Conservation (phyloP, 352 stramenopile genomes). For the Globisporangium iwayamae region DNA sequence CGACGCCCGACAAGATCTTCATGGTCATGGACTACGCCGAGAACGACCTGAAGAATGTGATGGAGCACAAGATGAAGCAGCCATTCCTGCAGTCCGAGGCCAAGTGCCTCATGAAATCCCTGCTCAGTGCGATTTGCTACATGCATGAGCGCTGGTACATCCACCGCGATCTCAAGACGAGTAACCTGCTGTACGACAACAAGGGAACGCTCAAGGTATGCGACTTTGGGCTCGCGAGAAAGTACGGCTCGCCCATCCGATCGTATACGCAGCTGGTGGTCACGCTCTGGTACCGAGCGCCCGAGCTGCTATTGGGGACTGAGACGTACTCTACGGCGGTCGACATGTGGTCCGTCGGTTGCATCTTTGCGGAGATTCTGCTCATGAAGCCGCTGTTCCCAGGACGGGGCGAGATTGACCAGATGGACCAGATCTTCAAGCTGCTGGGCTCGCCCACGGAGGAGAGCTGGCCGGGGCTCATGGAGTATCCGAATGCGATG, state of each 20-base stretch:
- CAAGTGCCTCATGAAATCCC: conserved; percentile 92
- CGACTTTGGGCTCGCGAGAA: conserved; percentile 83
- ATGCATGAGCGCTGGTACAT: conserved; percentile 94
- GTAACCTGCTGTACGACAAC: conserved; percentile 95
- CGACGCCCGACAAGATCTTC: conserved; percentile 85
- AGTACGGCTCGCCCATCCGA: conserved; percentile 74
- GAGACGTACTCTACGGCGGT: conserved; percentile 92
- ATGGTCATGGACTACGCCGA: conserved; percentile 91
- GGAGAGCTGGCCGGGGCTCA: conserved; percentile 85
- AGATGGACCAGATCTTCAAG: conserved; percentile 97
- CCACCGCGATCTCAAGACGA: conserved; percentile 98
- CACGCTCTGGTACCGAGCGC: conserved; percentile 93
- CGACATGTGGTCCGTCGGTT: conserved; percentile 97
- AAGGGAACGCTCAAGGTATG: conserved; percentile 74
- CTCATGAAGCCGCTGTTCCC: conserved; percentile 91
- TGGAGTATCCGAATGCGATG: conserved; percentile 58
- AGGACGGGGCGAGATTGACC: conserved; percentile 92
- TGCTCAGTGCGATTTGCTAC: conserved; percentile 84
- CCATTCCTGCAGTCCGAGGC: conserved; percentile 88
- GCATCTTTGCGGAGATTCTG: conserved; percentile 96
- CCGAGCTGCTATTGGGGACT: conserved; percentile 91
- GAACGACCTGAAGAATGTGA: conserved; percentile 83
- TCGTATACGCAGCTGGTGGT: conserved; percentile 91
- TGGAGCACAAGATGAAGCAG: conserved; percentile 81
- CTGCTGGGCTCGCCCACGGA: conserved; percentile 89